A percentile compares a stretch with the other conserved stretches of the same genome.
These are phyloP conservation scores for Turritis glabra DNA, from an alignment of 345 rosid species.

Conservation along the genomic window DNA sequence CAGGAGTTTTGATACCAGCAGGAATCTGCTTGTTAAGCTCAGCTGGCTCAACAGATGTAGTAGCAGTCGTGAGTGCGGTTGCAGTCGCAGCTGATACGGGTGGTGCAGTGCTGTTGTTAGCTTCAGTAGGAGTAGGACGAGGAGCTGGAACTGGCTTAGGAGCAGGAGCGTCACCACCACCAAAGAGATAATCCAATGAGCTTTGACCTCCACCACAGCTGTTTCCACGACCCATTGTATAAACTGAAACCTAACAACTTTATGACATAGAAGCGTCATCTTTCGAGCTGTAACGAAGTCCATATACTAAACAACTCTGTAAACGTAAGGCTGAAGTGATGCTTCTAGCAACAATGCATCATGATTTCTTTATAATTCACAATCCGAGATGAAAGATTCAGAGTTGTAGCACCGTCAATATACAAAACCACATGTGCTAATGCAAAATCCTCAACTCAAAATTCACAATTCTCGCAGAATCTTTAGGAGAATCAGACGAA, in stretches of 20 bases:
- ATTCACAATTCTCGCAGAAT: background rate
- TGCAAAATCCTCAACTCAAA: background rate
- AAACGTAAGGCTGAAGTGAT: background rate
- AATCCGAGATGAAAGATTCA: background rate
- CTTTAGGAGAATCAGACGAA: background rate
- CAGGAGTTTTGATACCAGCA: conserved; percentile 62
- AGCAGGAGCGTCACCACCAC: conserved; percentile 55
- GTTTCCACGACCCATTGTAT: conserved; percentile 76
- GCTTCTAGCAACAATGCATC: background rate
- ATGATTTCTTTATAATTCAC: background rate
- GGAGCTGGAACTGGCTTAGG: conserved; percentile 39
- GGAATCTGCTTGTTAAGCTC: conserved; percentile 56
- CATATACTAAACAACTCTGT: too few relatives aligned
- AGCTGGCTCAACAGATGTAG: conserved; percentile 39
- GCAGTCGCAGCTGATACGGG: conserved; percentile 24
- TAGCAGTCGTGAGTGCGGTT: conserved; percentile 24
- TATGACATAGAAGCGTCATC: background rate
- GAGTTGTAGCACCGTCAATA: too few relatives aligned
- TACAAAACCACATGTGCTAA: background rate
- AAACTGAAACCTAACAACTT: conserved; percentile 3
- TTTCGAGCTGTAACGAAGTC: background rate
- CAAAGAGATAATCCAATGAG: conserved; percentile 75
- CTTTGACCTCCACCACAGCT: conserved; percentile 88
- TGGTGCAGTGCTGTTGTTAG: conserved; percentile 15
- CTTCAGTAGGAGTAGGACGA: conserved; percentile 33